Evolutionary conservation across 768 basidiomycete species (phyloP).

Genomic region (Gloeostereum incarnatum): DNA sequence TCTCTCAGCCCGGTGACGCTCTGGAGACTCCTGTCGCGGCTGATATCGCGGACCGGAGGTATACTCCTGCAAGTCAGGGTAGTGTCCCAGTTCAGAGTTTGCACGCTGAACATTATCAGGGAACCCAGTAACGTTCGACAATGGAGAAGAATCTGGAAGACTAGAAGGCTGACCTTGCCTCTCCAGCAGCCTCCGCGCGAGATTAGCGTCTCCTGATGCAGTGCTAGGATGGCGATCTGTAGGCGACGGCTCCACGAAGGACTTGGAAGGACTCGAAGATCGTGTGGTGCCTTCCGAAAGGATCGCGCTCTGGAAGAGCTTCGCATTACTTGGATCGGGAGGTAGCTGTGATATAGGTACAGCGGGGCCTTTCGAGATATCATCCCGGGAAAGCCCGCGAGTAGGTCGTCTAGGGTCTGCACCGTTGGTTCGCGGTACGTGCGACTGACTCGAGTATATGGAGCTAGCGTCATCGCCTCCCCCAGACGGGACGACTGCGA

Average conservation of each 20-base stretch:
- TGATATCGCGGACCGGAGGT: conserved; percentile 23
- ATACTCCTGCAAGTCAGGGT: conserved; percentile 49
- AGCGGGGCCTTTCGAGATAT: conserved; percentile 42
- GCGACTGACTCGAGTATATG: conserved; percentile 22
- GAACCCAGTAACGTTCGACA: conserved; percentile 48
- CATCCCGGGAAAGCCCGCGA: conserved; percentile 47
- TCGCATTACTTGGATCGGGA: conserved; percentile 46
- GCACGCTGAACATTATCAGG: conserved; percentile 41
- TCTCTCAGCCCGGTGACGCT: conserved; percentile 42
- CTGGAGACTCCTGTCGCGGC: conserved; percentile 40
- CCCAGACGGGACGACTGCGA: conserved; percentile 23
- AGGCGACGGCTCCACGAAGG: conserved; percentile 39
- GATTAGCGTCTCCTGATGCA: conserved; percentile 24
- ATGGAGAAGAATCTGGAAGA: conserved; percentile 44
- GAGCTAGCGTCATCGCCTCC: conserved; percentile 14
- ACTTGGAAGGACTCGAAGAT: conserved; percentile 48
- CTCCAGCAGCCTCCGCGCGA: conserved; percentile 31
- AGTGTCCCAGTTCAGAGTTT: conserved; percentile 79
- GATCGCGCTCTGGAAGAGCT: conserved; percentile 44
- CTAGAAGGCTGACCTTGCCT: conserved; percentile 38
- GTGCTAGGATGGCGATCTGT: conserved; percentile 26
- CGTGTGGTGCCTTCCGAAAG: conserved; percentile 24
- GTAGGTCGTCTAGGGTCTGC: conserved; percentile 23
- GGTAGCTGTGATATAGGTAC: conserved; percentile 50
- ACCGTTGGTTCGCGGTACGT: conserved; percentile 21